Base-by-base conservation (phyloP, 139 green algal genomes). In the Chlorella vulgaris region DNA sequence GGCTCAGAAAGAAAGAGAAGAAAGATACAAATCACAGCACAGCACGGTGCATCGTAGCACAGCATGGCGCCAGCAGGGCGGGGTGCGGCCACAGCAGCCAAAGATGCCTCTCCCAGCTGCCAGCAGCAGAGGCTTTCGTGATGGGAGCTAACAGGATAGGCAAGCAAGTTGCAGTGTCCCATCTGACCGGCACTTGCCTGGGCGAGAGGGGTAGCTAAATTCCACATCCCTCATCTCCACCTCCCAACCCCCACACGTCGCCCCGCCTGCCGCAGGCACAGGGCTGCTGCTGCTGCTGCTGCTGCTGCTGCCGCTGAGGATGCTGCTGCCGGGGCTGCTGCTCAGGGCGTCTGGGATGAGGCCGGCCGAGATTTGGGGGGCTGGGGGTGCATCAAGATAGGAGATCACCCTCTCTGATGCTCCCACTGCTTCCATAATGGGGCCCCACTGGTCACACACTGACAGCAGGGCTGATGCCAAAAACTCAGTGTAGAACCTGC, bases 371-470 rank as follows among this genome's bases (percentile, higher is more conserved):
- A 96, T 81, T 87, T 96, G 91, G 6, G 86, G 81, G 6, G 92
- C 90, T 0, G 87, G 83, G 0, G 86, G 86, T 19, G 80, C 62
- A 15, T 89, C 85, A 31, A 97, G 81, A 69, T 92, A 89, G 10
- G 80, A 61, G 75, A 97, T 75, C 42, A 97, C 92, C 0, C 92
- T 78, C 85, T 84, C 77, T 0, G 77, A 74, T 4, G 74, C 74
- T 4, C 74, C 74, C 38, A 79, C 58, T 3, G 73, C 73, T 53
- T 79, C 31, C 82, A 91, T 90, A 76, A 93, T 83, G 66, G 87
- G 84, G 3, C 90, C 93, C 81, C 89, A 94, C 90, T 98, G 91
- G 76, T 97, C 93, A 76, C 90, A 95, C 71, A 96, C 91, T 22
- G 83, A 88, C 60, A 96, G 87, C 40, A 85, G 88, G 35, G 88